phyloP scores from a whole-genome alignment of 2,329 filamentous ascomycete genomes.

The Beauveria medogensis region DNA sequence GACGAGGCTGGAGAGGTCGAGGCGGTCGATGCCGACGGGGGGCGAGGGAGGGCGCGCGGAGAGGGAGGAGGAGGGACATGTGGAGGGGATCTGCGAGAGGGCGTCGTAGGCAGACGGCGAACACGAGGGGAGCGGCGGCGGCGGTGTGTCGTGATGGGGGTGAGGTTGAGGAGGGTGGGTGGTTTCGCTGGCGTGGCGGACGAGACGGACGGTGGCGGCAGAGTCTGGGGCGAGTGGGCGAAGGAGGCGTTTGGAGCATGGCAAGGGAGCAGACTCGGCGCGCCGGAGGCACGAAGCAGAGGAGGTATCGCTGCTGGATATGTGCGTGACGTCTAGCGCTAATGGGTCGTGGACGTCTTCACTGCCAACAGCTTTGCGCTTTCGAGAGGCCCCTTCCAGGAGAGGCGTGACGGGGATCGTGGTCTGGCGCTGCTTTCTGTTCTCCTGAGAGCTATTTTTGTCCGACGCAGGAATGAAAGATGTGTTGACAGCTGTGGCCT shows the following conservation, averaged over 20 bases:
- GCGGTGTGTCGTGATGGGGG: not conserved
- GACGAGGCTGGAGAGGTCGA: conserved; percentile 43
- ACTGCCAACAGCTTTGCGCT: conserved; percentile 5
- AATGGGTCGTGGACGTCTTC: conserved; percentile 11
- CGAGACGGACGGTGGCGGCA: conserved; percentile 13
- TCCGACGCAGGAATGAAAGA: not conserved
- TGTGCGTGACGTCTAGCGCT: conserved; percentile 23
- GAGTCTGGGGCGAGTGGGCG: conserved; percentile 12
- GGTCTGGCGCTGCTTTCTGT: not conserved
- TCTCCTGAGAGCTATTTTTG: not conserved
- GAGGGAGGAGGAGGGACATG: conserved; percentile 19
- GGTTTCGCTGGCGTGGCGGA: conserved; percentile 24
- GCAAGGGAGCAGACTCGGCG: conserved; percentile 24
- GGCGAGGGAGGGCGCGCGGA: conserved; percentile 50
- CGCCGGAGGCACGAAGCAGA: conserved; percentile 16
- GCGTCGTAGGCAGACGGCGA: conserved; percentile 10
- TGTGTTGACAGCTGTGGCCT: not conserved
- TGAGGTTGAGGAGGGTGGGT: not conserved
- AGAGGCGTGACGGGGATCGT: conserved; percentile 8
- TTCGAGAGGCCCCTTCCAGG: not conserved
- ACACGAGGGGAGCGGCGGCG: not conserved
- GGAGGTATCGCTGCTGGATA: conserved; percentile 18
- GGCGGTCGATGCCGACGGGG: conserved; percentile 34
- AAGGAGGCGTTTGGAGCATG: conserved; percentile 19
- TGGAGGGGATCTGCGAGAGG: conserved; percentile 13